Percentiles rank a stretch among this genome's conserved stretches.
phyloP scores from a whole-genome alignment of 257 asterid genomes.

The Solanum peruvianum region DNA sequence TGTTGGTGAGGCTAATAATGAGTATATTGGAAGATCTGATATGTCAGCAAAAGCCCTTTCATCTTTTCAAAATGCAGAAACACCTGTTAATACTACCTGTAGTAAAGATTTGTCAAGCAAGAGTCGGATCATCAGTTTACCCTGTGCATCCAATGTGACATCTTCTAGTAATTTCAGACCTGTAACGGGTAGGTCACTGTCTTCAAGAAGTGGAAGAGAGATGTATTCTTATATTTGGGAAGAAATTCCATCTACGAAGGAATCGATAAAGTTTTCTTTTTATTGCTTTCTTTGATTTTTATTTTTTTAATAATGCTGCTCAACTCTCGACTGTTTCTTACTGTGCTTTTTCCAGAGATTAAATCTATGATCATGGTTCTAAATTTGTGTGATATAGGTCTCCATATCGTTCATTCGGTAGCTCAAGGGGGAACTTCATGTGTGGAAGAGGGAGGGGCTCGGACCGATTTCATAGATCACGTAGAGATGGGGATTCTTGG shows the following conservation, averaged over 20 bases:
- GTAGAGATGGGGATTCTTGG: constrained; percentile 35
- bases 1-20: constrained; percentile 20
- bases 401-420: constrained; percentile 36
- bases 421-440: constrained; percentile 39
- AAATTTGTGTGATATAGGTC: constrained; percentile 41
- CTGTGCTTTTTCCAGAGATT: constrained; percentile 42
- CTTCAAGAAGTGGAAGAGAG: constrained; percentile 46
- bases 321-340: constrained; percentile 1
- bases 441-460: constrained; percentile 60
- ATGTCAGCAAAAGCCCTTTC: constrained; percentile 17
- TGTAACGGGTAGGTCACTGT: constrained; percentile 23
- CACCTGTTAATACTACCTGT: constrained; percentile 22
- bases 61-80: constrained; percentile 29
- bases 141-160: constrained; percentile 37
- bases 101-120: constrained; percentile 36
- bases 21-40: constrained; percentile 16
- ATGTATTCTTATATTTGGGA: constrained; percentile 33
- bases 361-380: constrained; percentile 33
- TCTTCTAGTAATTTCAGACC: constrained; percentile 35
- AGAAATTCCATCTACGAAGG: constrained; percentile 29
- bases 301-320: background rate
- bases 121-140: constrained; percentile 69
- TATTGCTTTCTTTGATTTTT: background rate
- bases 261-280: constrained; percentile 36
- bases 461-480: constrained; percentile 16